Base-by-base conservation (phyloP, 192 early-diverging fungal species). In the Linderina pennispora region DNA sequence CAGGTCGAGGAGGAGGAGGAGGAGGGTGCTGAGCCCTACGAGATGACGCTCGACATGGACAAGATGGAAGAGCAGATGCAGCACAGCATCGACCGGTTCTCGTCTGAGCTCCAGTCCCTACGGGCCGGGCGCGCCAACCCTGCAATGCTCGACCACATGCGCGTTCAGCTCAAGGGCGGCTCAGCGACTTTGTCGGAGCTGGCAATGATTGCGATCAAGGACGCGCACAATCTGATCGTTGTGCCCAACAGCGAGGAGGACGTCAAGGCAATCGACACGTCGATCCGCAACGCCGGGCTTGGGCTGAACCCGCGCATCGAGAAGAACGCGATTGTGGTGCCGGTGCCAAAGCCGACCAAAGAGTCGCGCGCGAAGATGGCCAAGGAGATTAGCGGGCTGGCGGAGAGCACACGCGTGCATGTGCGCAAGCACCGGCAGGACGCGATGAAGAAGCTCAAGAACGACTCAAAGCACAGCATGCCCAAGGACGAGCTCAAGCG, bases 311-410 rank as follows among this genome's bases (percentile, higher is more conserved):
- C 91, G 18, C 74, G 82, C 43, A 62, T 77, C 9, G 87, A 90
- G 34, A 76, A 77, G 35, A 83, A 80, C 45, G 75, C 77, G 8
- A 49, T 91, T 31, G 60, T 77, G 31, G 86, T 94, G 1, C 88
- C 88, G 2, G 82, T 94, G 36, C 91, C 87, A 49, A 88, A 86
- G 83, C 80, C 82, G 3, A 86, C 86, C 5, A 85, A 86, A 35
- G 87, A 89, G 62, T 82, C 76, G 53, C 78, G 87, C 17, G 84
- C 86, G 10, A 74, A 78, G 17, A 64, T 92, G 48, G 53, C 80
- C 28, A 92, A 90, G 51, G 31, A 72, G 15, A 76, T 81, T 8
- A 51, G 58, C 18, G 60, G 72, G 36, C 55, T 70, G 42, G 81
- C 84, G 5, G 90, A 92, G 50, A 74, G 79, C 46, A 51, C 80